Conservation (phyloP, 2,329 filamentous ascomycete genomes). For the Verticillium nonalfalfae region DNA sequence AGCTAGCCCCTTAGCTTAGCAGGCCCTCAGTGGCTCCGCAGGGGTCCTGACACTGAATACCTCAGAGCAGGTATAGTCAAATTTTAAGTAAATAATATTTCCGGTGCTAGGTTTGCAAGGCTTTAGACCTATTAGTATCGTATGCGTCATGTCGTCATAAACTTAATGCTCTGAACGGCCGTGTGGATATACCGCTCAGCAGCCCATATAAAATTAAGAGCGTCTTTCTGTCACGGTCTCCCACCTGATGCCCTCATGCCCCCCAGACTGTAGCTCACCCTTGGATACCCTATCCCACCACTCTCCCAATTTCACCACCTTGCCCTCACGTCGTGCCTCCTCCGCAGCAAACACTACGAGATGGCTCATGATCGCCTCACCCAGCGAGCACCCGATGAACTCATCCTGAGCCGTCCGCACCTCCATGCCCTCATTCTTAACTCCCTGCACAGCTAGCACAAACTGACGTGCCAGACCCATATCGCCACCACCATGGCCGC, state of each 20-base stretch:
- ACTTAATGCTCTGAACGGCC: not conserved
- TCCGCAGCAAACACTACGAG: conserved; percentile 93
- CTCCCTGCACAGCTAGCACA: conserved; percentile 71
- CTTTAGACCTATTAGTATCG: not conserved
- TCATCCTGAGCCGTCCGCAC: conserved; percentile 66
- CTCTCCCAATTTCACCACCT: conserved; percentile 65
- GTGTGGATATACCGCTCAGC: not conserved
- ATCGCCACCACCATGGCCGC: conserved; percentile 10
- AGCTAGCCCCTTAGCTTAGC: too few species aligned
- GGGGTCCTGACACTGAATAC: too few species aligned
- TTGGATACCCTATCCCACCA: conserved; percentile 57
- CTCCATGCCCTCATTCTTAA: conserved; percentile 63
- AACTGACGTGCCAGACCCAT: conserved; percentile 70
- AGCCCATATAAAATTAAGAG: not conserved
- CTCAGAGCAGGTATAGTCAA: too few species aligned
- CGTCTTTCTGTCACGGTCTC: not conserved
- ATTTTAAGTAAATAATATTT: too few species aligned
- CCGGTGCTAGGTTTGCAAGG: not conserved
- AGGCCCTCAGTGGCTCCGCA: too few species aligned
- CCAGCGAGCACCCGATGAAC: conserved; percentile 74
- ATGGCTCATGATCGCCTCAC: conserved; percentile 85
- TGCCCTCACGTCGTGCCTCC: conserved; percentile 65
- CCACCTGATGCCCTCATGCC: not conserved
- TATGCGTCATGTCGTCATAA: not conserved
- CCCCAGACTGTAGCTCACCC: not conserved